These are phyloP conservation scores for Metschnikowia matae DNA, from an alignment of 805 yeast species.

Conservation along the genomic window DNA sequence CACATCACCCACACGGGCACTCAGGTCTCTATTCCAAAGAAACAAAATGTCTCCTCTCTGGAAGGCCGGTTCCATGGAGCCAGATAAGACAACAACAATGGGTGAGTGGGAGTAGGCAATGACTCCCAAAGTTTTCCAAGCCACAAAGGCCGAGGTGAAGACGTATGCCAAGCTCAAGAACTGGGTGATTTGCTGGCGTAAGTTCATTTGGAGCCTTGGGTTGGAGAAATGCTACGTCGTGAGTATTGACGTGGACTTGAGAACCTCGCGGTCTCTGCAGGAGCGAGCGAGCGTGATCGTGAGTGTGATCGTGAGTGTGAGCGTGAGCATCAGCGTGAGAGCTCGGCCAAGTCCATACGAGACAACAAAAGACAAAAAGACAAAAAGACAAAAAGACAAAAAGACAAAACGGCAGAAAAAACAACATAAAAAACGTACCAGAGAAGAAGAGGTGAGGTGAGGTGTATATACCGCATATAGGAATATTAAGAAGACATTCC, in stretches of 20 bases:
- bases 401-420: too few relatives aligned
- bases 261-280: neutral
- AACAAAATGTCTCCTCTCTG: constrained; percentile 94
- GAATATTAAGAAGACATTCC: too few relatives aligned
- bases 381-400: neutral
- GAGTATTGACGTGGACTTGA: constrained; percentile 2
- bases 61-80: constrained; percentile 99
- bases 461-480: too few relatives aligned
- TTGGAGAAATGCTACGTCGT: neutral
- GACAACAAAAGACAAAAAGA: neutral
- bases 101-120: constrained; percentile 85
- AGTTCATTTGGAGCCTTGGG: constrained; percentile 41
- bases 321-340: too few relatives aligned
- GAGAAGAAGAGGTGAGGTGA: too few relatives aligned
- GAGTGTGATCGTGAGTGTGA: too few relatives aligned
- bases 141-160: constrained; percentile 82
- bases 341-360: too few relatives aligned
- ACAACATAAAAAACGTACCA: too few relatives aligned
- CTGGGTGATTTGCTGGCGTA: constrained; percentile 60
- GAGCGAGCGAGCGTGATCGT: neutral
- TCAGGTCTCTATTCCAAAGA: constrained; percentile 77
- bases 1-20: constrained; percentile 78
- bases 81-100: constrained; percentile 92
- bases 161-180: constrained; percentile 71
- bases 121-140: constrained; percentile 81